Evolutionary conservation across 306 rosid species (phyloP), one percentile per base, ranked within the genome.

Genomic region (Dryas octopetala): DNA sequence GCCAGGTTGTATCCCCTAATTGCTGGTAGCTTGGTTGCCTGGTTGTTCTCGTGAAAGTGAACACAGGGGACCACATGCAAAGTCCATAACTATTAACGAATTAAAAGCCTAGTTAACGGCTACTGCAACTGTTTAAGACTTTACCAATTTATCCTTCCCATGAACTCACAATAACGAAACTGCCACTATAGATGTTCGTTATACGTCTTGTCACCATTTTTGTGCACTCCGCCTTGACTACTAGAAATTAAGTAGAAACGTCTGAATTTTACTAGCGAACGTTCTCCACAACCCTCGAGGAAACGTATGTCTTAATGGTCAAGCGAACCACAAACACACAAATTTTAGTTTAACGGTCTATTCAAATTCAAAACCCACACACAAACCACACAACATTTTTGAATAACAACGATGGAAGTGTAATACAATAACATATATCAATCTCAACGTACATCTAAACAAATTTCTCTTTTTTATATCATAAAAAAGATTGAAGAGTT

Each of bases 51-150:
- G 38, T 26, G 68, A 60, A 59, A 60, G 68, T 47, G 68, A 9
- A 16, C 68, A 47, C 4, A n/a, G 26, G 58, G 76, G 44, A 17
- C 59, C 68, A 47, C 55, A 7, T 3, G 49, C 7, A 45, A 8
- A 13, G 23, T 32, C 38, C 38, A 32, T 1, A 8, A 52, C 23
- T 0, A 12, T 12, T 12, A 19, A 0, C 45, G 17, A 61, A 45
- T 14, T 61, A 53, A 62, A 52, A 60, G 12, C 55, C 45, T 81
- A 10, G 51, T 57, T 41, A 76, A 85, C 66, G 77, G 78, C 57
- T 16, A 43, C 17, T 66, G 43, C 73, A 70, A 58, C 68, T 70
- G 72, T 14, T 12, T 16, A 2, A 0, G 0, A 4, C 26, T 5
- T 73, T 57, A 57, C 76, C 1, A 68, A 51, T 1, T 2, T 26